Evolutionary conservation across 805 yeast species (phyloP), one percentile per base, ranked within the genome.

Genomic region (Myxozyma neotropica): DNA sequence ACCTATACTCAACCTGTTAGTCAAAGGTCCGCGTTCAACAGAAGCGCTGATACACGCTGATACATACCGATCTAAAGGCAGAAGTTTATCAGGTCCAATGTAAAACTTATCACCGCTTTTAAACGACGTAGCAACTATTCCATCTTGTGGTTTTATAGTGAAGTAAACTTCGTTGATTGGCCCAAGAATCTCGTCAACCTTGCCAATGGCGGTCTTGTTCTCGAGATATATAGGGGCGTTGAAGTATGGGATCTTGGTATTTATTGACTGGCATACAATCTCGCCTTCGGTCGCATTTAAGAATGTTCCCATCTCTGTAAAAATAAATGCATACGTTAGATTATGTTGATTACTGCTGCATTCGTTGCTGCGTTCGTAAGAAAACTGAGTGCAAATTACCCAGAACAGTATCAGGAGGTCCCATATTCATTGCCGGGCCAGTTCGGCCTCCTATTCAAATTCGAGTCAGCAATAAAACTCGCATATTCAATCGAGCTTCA

Each of bases 171-270:
- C 99, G 74, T 94, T 94, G 73, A 94, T 78, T 49, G 99, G 98
- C 53, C 99, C 99, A 68, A 94, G 82, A 65, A 94, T 94, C 80
- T 94, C 99, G 74, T 94, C 99, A 59, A 94, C 96, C 76, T 94
- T 94, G 70, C 99, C 99, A 49, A 94, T 86, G 73, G 88, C 94
- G 26, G 96, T 87, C 74, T 94, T 94, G 81, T 94, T 93, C 75
- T 94, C 98, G 69, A 94, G 82, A 75, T 87, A 94, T 70, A 94
- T 92, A 73, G 99, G 99, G 27, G 99, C 99, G 78, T 94, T 94
- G 83, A 94, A 94, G 76, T 93, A 94, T 71, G 99, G 99, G 68
- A 94, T 81, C 80, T 93, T 93, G 58, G 90, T 85, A 75, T 94
- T 94, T 71, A 89, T 88, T 50, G 97, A 91, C 72, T 92, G 89